Conservation (phyloP, 495 filamentous ascomycete species). For the Xylaria castorea region DNA sequence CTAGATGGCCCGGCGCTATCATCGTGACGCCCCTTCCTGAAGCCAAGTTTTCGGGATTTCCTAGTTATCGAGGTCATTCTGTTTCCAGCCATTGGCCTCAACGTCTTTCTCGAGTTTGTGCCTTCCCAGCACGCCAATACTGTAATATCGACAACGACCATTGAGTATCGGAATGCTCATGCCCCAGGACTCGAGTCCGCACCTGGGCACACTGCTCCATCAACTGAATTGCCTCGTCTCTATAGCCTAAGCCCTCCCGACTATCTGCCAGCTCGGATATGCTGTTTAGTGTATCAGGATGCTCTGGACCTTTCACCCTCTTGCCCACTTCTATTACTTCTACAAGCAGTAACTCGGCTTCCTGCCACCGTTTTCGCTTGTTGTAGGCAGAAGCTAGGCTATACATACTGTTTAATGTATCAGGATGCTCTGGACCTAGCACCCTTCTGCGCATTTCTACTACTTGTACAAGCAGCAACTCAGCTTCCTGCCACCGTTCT, state of each 20-base stretch:
- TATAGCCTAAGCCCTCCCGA: not conserved
- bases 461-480: not conserved
- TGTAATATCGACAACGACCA: not conserved
- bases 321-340: slow-evolving; percentile 1
- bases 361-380: not conserved
- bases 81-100: not conserved
- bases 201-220: slow-evolving; percentile 4
- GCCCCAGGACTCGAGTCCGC: not conserved
- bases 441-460: not conserved
- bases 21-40: not conserved
- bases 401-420: not conserved
- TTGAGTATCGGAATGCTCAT: not conserved
- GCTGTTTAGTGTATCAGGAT: slow-evolving; percentile 29
- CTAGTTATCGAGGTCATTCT: too few relatives aligned
- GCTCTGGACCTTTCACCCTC: slow-evolving; percentile 35
- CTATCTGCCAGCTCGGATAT: slow-evolving; percentile 19
- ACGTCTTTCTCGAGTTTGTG: not conserved
- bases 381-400: not conserved
- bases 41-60: not conserved
- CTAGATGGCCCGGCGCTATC: not conserved
- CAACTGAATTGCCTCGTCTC: not conserved
- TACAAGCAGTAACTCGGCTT: not conserved
- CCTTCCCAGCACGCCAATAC: not conserved
- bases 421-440: not conserved
- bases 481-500: not conserved